phyloP scores from a whole-genome alignment of 345 rosid species.

The Salix viminalis region DNA sequence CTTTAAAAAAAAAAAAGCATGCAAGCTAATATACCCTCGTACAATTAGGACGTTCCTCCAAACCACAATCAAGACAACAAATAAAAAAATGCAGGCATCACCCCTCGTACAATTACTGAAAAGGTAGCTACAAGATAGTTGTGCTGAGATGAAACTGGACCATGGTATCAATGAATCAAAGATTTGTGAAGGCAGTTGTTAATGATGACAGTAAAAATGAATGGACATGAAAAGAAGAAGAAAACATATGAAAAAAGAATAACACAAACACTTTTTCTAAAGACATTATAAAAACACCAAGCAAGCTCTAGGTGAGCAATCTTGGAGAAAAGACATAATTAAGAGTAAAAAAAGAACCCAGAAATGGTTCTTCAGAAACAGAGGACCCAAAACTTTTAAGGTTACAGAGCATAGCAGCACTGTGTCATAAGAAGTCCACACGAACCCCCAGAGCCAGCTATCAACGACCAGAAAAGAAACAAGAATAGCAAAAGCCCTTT shows the following conservation, averaged over 20 bases:
- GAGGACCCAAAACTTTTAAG: neutral
- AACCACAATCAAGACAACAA: neutral
- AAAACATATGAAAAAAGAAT: neutral
- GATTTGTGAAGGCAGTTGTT: neutral
- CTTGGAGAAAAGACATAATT: neutral
- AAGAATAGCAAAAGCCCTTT: too few relatives aligned
- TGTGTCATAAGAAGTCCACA: too few relatives aligned
- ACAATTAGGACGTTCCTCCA: neutral
- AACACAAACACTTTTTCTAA: neutral
- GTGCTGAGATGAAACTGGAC: neutral
- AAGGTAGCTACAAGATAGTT: too few relatives aligned
- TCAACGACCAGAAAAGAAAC: too few relatives aligned
- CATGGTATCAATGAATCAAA: neutral
- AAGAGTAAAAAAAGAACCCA: neutral
- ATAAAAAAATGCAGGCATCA: neutral
- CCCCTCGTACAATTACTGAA: too few relatives aligned
- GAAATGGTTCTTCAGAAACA: neutral
- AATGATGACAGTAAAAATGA: neutral
- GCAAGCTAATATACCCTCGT: neutral
- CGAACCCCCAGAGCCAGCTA: too few relatives aligned
- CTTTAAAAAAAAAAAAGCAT: neutral
- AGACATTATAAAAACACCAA: neutral
- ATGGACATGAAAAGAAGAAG: neutral
- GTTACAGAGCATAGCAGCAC: neutral
- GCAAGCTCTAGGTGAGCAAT: neutral